Evolutionary conservation across 305 asterid species (phyloP).

Genomic region (Andrographis paniculata): DNA sequence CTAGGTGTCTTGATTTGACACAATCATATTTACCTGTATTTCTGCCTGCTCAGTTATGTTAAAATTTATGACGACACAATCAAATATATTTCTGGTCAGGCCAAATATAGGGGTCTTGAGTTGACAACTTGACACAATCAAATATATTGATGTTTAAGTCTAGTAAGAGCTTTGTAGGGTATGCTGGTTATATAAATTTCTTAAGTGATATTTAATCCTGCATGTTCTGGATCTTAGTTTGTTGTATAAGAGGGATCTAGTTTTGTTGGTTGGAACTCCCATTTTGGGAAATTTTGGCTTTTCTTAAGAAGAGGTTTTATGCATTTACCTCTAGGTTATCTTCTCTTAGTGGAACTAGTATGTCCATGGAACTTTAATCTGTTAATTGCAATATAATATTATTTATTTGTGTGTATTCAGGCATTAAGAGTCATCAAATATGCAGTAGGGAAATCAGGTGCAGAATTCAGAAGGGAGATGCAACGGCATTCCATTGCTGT

Average conservation of each 20-base stretch:
- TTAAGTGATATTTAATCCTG: too few species aligned
- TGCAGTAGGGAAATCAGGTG: conserved; percentile 90
- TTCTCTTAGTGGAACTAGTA: not conserved
- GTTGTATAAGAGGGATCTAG: not conserved
- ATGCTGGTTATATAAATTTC: too few species aligned
- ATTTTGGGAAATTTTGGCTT: conserved; percentile 5
- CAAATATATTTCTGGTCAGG: conserved; percentile 1
- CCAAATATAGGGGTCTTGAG: not conserved
- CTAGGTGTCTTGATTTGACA: too few species aligned
- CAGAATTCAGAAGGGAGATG: conserved; percentile 94
- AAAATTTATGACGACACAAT: too few species aligned
- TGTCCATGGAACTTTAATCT: conserved; percentile 2
- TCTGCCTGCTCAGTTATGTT: too few species aligned
- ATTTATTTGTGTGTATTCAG: conserved; percentile 22
- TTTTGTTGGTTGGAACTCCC: not conserved
- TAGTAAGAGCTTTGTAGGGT: too few species aligned
- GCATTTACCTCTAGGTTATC: conserved; percentile 6
- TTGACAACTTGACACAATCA: too few species aligned
- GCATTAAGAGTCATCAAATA: conserved; percentile 87
- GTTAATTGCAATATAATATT: too few species aligned
- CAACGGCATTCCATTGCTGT: conserved; percentile 87
- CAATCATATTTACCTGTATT: too few species aligned
- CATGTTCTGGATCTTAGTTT: too few species aligned
- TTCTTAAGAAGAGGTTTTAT: conserved; percentile 6
- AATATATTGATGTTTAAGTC: not conserved